These are phyloP conservation scores for Bryum argenteum DNA, from an alignment of 225 moss, liverwort and hornwort species.

Conservation along the genomic window DNA sequence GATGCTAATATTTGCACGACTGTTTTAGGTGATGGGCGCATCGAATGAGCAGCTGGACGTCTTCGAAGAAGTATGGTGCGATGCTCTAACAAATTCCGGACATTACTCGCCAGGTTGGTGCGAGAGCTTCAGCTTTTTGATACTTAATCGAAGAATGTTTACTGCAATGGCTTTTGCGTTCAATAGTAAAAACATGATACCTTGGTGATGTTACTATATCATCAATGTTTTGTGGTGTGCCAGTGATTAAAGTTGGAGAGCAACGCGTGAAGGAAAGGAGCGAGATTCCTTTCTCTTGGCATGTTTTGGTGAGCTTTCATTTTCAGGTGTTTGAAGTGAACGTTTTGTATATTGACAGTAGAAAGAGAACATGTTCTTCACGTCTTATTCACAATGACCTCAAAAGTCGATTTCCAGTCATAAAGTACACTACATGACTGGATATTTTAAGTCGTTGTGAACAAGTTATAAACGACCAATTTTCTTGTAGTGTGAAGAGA, in stretches of 20 bases:
- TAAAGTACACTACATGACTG: too few relatives aligned
- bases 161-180: too few relatives aligned
- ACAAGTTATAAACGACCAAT: too few relatives aligned
- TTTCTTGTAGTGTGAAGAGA: neutral
- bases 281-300: conserved; percentile 63
- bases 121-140: too few relatives aligned
- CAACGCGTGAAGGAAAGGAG: conserved; percentile 56
- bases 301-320: conserved; percentile 56
- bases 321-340: neutral
- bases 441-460: too few relatives aligned
- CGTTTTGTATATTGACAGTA: conserved; percentile 3
- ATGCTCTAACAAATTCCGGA: conserved; percentile 52
- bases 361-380: neutral
- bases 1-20: neutral
- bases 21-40: conserved; percentile 63
- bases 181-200: too few relatives aligned
- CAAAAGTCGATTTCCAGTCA: neutral
- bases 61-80: conserved; percentile 81
- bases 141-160: too few relatives aligned
- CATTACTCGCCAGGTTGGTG: conserved; percentile 54
- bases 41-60: conserved; percentile 84
- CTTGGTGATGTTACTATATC: too few relatives aligned
- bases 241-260: conserved; percentile 66
- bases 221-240: conserved; percentile 27
- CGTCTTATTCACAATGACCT: neutral